phyloP scores from a whole-genome alignment of 2,329 filamentous ascomycete genomes.

The Macroventuria anomochaeta region DNA sequence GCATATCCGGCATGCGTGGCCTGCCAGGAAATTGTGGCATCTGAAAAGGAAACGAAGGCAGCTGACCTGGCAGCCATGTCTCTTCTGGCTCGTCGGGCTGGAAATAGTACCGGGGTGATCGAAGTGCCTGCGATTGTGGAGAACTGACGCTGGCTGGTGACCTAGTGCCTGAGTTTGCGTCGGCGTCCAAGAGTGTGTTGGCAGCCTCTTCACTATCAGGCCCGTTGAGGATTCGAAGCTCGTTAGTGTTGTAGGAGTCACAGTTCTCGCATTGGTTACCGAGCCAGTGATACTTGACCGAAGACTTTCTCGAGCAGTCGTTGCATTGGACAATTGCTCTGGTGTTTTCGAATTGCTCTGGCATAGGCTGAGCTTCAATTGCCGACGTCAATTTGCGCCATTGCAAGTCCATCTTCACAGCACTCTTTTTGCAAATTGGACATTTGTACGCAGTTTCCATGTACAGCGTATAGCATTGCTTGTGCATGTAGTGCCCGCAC shows the following conservation, averaged over 20 bases:
- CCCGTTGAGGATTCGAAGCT: constrained; percentile 53
- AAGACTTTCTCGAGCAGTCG: constrained; percentile 88
- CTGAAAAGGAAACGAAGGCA: constrained; percentile 47
- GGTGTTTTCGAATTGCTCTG: constrained; percentile 77
- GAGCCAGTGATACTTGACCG: constrained; percentile 91
- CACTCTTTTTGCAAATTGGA: constrained; percentile 93
- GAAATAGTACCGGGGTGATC: constrained; percentile 47
- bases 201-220: constrained; percentile 46
- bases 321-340: constrained; percentile 89
- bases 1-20: constrained; percentile 37
- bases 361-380: constrained; percentile 92
- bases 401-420: constrained; percentile 96
- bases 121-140: constrained; percentile 39
- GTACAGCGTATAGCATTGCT: constrained; percentile 84
- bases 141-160: constrained; percentile 44
- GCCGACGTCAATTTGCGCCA: constrained; percentile 90
- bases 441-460: constrained; percentile 93
- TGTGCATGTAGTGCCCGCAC: constrained; percentile 95
- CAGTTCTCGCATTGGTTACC: constrained; percentile 81
- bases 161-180: constrained; percentile 32
- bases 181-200: constrained; percentile 41
- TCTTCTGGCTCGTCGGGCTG: constrained; percentile 47
- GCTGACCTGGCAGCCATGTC: constrained; percentile 47
- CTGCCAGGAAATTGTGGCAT: constrained; percentile 45
- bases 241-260: constrained; percentile 61